Evolutionary conservation across 1,139 yeast genomes (phyloP).

Genomic region (Yamadazyma siamensis): DNA sequence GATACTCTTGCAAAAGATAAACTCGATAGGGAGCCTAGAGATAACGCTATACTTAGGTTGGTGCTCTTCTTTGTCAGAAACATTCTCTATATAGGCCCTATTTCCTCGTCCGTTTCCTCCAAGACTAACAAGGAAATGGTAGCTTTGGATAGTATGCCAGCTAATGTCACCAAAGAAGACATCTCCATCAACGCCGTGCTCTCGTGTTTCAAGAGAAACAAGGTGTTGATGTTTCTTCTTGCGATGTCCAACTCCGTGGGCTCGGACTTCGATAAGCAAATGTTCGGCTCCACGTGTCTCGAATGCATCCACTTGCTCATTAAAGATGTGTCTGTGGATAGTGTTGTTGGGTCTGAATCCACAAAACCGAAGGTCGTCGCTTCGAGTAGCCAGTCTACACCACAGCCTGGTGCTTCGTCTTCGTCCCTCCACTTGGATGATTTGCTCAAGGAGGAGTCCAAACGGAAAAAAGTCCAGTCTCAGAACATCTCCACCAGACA

Average conservation of each 20-base stretch:
- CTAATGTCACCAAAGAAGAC: conserved; percentile 57
- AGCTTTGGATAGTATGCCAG: conserved; percentile 47
- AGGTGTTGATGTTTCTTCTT: conserved; percentile 67
- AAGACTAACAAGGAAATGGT: conserved; percentile 26
- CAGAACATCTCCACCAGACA: conserved; percentile 69
- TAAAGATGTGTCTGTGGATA: conserved; percentile 49
- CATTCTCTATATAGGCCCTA: conserved; percentile 70
- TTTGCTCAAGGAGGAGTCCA: conserved; percentile 56
- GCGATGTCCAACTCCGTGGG: conserved; percentile 68
- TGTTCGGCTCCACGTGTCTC: conserved; percentile 60
- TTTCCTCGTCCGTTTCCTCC: conserved; percentile 41
- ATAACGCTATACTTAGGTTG: conserved; percentile 68
- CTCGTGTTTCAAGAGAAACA: conserved; percentile 56
- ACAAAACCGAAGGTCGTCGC: not conserved
- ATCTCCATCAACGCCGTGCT: conserved; percentile 62
- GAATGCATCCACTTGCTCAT: conserved; percentile 68
- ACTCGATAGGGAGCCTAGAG: conserved; percentile 63
- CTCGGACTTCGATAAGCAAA: conserved; percentile 55
- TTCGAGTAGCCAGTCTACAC: conserved; percentile 13
- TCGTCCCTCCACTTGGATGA: conserved; percentile 41
- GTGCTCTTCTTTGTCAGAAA: conserved; percentile 76
- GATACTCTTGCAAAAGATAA: conserved; percentile 59
- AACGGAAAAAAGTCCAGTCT: conserved; percentile 47
- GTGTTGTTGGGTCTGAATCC: not conserved
- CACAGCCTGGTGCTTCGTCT: conserved; percentile 22